Evolutionary conservation across 495 filamentous ascomycete genomes (phyloP).

Genomic region (Lepidopterella palustris): DNA sequence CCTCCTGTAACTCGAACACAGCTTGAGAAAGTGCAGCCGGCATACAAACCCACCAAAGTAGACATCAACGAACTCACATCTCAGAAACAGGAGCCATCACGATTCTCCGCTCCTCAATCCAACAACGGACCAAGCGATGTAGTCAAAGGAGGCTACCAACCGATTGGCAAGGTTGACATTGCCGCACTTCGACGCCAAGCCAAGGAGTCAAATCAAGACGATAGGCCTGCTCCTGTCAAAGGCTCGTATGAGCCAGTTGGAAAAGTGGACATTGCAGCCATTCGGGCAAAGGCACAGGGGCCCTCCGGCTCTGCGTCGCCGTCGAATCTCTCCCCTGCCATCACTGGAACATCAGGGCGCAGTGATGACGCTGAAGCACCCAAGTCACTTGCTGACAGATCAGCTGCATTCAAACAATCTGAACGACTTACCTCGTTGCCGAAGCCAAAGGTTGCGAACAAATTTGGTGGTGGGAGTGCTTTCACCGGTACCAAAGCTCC

Average conservation of each 20-base stretch:
- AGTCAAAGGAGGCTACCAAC: conserved; percentile 87
- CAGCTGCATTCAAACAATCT: conserved; percentile 58
- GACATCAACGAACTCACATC: conserved; percentile 71
- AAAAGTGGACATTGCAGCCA: conserved; percentile 91
- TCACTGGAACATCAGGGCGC: conserved; percentile 33
- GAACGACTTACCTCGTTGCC: conserved; percentile 82
- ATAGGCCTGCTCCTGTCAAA: conserved; percentile 76
- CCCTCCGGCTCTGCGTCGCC: conserved; percentile 42
- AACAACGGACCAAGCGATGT: conserved; percentile 51
- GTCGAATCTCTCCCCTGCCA: conserved; percentile 36
- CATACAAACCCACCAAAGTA: conserved; percentile 91
- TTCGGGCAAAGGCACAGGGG: conserved; percentile 71
- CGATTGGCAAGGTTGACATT: conserved; percentile 94
- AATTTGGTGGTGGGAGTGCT: conserved; percentile 60
- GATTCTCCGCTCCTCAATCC: conserved; percentile 40
- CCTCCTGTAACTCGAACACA: conserved; percentile 78
- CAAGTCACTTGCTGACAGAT: conserved; percentile 59
- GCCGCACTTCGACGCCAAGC: conserved; percentile 78
- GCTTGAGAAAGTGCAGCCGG: conserved; percentile 86
- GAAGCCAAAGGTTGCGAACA: conserved; percentile 89
- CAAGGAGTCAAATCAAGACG: conserved; percentile 56
- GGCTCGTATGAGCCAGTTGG: conserved; percentile 89
- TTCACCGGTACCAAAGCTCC: conserved; percentile 87
- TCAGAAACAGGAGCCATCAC: conserved; percentile 58
- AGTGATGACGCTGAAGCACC: conserved; percentile 41